Evolutionary conservation across 768 basidiomycete genomes (phyloP).

Genomic region (Omphalotus guepiniiformis): DNA sequence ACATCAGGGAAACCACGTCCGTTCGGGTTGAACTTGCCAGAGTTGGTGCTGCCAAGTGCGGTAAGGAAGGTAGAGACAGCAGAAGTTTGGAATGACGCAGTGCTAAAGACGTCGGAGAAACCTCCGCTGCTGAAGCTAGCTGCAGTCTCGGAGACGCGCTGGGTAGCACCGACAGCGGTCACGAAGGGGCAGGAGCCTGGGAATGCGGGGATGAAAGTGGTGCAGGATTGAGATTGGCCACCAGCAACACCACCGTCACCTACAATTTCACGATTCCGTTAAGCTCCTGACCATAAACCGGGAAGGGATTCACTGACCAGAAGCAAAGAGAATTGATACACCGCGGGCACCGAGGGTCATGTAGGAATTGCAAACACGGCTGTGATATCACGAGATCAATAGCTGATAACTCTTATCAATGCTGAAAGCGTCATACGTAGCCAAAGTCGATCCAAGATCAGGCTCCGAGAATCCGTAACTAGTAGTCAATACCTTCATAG

Average conservation of each 20-base stretch:
- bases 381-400: conserved; percentile 1
- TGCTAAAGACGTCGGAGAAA: conserved; percentile 40
- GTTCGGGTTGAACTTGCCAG: conserved; percentile 43
- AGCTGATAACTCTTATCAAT: not conserved
- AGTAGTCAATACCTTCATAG: conserved; percentile 37
- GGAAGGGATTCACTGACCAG: conserved; percentile 35
- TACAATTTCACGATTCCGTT: conserved; percentile 18
- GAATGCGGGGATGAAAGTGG: conserved; percentile 33
- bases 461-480: conserved; percentile 53
- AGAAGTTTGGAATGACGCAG: conserved; percentile 24
- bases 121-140: conserved; percentile 47
- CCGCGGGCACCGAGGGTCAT: conserved; percentile 43
- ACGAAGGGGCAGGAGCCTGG: conserved; percentile 42
- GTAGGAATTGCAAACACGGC: conserved; percentile 25
- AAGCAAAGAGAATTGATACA: conserved; percentile 41
- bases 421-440: conserved; percentile 8
- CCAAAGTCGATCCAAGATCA: conserved; percentile 23
- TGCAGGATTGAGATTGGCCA: conserved; percentile 12
- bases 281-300: not conserved
- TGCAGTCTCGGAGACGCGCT: conserved; percentile 36
- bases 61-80: conserved; percentile 21
- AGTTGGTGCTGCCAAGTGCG: conserved; percentile 25
- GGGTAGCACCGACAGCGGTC: conserved; percentile 37
- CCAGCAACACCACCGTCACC: conserved; percentile 31
- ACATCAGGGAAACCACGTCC: conserved; percentile 39